Conservation (phyloP, 2,329 filamentous ascomycete genomes). For the Penicillium aurantiogriseum region DNA sequence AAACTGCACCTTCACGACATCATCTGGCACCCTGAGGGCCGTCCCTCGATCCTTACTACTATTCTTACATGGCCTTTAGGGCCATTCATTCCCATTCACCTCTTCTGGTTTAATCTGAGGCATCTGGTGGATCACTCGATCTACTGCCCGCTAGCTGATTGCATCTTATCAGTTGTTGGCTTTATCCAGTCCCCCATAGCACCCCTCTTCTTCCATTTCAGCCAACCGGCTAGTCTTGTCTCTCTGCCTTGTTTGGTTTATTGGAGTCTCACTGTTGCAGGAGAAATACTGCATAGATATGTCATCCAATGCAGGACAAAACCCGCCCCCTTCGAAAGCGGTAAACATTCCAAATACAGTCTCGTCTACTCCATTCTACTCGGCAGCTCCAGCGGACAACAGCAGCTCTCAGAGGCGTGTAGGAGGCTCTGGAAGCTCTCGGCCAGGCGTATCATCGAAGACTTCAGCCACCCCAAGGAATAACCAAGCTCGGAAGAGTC, state of each 20-base stretch:
- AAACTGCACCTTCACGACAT: slow-evolving; percentile 7
- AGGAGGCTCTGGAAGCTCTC: slow-evolving; percentile 43
- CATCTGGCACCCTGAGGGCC: slow-evolving; percentile 14
- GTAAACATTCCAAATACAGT: slow-evolving; percentile 36
- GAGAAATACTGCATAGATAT: slow-evolving; percentile 26
- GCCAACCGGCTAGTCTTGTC: not conserved
- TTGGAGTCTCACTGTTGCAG: not conserved
- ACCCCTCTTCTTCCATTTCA: not conserved
- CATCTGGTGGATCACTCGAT: slow-evolving; percentile 10
- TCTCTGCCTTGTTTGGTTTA: not conserved
- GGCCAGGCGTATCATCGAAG: slow-evolving; percentile 40
- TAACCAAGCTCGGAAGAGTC: slow-evolving; percentile 71
- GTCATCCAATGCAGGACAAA: slow-evolving; percentile 43
- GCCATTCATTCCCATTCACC: slow-evolving; percentile 15
- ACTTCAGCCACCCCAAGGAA: slow-evolving; percentile 56
- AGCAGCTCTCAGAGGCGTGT: slow-evolving; percentile 41
- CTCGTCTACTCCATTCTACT: slow-evolving; percentile 35
- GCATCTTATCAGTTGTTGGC: slow-evolving; percentile 14
- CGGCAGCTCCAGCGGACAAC: slow-evolving; percentile 33
- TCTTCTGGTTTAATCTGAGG: slow-evolving; percentile 1
- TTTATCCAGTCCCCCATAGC: slow-evolving; percentile 4
- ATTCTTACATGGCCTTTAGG: slow-evolving; percentile 26
- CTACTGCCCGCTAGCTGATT: slow-evolving; percentile 7
- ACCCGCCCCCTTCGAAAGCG: slow-evolving; percentile 40
- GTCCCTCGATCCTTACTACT: slow-evolving; percentile 17